phyloP scores from a whole-genome alignment of 1,284 basidiomycete species.

The Ceratobasidium sp. region DNA sequence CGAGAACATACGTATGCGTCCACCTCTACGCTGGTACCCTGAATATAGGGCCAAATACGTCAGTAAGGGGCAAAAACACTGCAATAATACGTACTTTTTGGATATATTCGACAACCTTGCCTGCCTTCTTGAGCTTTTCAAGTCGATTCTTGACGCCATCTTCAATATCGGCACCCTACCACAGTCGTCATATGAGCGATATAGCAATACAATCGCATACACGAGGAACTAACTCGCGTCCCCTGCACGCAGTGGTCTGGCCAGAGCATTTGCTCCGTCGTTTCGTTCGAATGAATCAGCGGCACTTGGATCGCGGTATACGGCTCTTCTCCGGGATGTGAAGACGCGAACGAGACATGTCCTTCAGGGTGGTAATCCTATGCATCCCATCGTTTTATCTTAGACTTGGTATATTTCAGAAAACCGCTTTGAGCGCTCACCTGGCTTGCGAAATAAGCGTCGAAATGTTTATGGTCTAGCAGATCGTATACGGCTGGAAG shows the following conservation, averaged over 20 bases:
- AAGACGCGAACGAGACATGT: conserved; percentile 72
- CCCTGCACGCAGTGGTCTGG: conserved; percentile 68
- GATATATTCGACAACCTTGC: conserved; percentile 52
- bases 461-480: conserved; percentile 57
- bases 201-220: background rate
- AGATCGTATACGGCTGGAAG: conserved; percentile 61
- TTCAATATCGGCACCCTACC: conserved; percentile 58
- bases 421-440: conserved; percentile 49
- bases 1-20: conserved; percentile 61
- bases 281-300: conserved; percentile 54
- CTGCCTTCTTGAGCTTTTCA: conserved; percentile 48
- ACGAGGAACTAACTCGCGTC: conserved; percentile 48
- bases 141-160: conserved; percentile 53
- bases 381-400: conserved; percentile 36
- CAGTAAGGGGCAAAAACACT: background rate
- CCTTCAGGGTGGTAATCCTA: conserved; percentile 60
- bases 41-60: conserved; percentile 52
- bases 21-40: conserved; percentile 57
- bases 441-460: conserved; percentile 62
- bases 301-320: conserved; percentile 58
- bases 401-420: background rate
- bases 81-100: conserved; percentile 43
- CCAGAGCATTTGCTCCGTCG: conserved; percentile 64
- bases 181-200: conserved; percentile 35
- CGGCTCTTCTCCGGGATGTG: conserved; percentile 57